Evolutionary conservation across 1,284 basidiomycete genomes (phyloP).

Genomic region (Trametes pubescens): DNA sequence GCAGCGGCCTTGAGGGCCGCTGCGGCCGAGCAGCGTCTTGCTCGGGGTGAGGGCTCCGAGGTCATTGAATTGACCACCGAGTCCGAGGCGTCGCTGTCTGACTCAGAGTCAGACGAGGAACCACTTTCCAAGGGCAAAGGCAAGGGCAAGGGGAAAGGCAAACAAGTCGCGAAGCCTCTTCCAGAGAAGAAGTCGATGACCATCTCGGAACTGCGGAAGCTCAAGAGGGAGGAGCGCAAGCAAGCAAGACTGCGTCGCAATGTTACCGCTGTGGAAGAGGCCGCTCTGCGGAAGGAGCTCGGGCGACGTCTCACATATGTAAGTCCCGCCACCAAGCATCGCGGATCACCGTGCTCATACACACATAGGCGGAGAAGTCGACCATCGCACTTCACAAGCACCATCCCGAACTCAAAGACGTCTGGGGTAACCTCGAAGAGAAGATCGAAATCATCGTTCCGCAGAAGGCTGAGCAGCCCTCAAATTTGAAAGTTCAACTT

Average conservation of each 20-base stretch:
- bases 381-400: conserved; percentile 67
- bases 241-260: conserved; percentile 34
- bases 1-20: conserved; percentile 57
- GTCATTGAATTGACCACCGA: conserved; percentile 44
- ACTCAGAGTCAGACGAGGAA: conserved; percentile 27
- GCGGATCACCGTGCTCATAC: neutral
- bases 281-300: conserved; percentile 22
- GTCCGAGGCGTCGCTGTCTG: conserved; percentile 25
- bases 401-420: conserved; percentile 82
- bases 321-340: neutral
- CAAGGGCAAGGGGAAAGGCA: conserved; percentile 41
- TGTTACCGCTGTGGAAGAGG: conserved; percentile 35
- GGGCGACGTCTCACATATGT: conserved; percentile 28
- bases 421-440: conserved; percentile 89
- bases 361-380: conserved; percentile 76
- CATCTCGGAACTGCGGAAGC: conserved; percentile 42
- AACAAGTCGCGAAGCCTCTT: conserved; percentile 38
- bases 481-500: conserved; percentile 76
- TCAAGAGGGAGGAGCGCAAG: conserved; percentile 41
- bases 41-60: conserved; percentile 42
- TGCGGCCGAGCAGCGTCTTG: conserved; percentile 61
- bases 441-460: conserved; percentile 73
- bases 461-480: conserved; percentile 80
- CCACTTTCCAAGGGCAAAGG: conserved; percentile 42
- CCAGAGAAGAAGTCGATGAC: conserved; percentile 47